phyloP scores from a whole-genome alignment of 2,329 filamentous ascomycete species.

The Cryphonectria parasitica region DNA sequence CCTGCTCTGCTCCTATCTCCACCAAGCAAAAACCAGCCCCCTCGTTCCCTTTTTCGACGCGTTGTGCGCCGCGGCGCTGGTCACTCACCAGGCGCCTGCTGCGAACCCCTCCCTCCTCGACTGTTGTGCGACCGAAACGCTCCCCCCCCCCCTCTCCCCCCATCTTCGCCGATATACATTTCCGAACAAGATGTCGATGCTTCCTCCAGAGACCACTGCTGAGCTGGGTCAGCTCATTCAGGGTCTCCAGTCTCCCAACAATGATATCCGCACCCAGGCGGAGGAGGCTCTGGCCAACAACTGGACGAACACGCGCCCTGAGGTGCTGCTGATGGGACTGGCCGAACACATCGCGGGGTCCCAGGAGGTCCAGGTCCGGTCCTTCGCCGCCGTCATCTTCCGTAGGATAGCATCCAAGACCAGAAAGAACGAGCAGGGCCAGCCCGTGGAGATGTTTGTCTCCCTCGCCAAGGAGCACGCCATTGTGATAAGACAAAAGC shows the following conservation, averaged over 20 bases:
- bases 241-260: conserved; percentile 88
- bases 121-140: conserved; percentile 22
- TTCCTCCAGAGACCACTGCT: conserved; percentile 80
- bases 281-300: conserved; percentile 90
- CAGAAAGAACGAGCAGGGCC: conserved; percentile 72
- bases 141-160: background rate
- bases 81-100: conserved; percentile 6
- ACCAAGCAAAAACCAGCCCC: conserved; percentile 6
- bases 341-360: conserved; percentile 86
- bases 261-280: conserved; percentile 79
- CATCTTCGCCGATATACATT: conserved; percentile 12
- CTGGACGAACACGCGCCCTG: conserved; percentile 82
- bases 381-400: conserved; percentile 93
- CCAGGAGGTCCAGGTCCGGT: conserved; percentile 79
- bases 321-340: conserved; percentile 89
- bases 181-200: conserved; percentile 71
- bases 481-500: conserved; percentile 78
- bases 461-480: conserved; percentile 76
- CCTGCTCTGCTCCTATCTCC: background rate
- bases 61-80: conserved; percentile 30
- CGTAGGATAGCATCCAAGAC: conserved; percentile 90
- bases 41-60: conserved; percentile 18
- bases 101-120: conserved; percentile 20
- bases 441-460: conserved; percentile 82
- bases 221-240: conserved; percentile 86